Base-by-base conservation (phyloP, 73 alveolate genomes). In the Paramecium bursaria region DNA sequence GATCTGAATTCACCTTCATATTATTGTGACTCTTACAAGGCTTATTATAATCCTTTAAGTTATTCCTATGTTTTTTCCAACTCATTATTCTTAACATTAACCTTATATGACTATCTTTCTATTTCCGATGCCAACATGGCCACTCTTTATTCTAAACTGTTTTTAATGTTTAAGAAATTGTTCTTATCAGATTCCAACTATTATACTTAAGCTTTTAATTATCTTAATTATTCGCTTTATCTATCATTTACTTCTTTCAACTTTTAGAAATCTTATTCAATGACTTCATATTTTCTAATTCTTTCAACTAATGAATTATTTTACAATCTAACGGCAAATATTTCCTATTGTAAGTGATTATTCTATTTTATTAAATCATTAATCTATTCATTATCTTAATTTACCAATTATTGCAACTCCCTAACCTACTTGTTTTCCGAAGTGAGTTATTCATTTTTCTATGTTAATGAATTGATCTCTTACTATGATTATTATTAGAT, bases 1-100 rank as follows among this genome's bases (percentile, higher is more conserved):
- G 60, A 39, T 67, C 82, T 67, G 44, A 57, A 53, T 39, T 67
- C 82, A 15, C 82, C 82, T 42, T 67, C 82, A 35, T 39, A 67
- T 5, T 53, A 33, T 67, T 53, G 44, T 31, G 44, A 42, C 33
- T 67, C 19, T 21, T 53, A 21, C 33, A 67, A 53, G 14, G 44
- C 14, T 33, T 42, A 10, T 67, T 67, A 53, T 67, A 67, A 67
- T 31, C 82, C 26, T 39, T 31, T 7, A 67, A 25, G 33, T 39
- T 53, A 42, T 67, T 67, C 82, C 39, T 67, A 39, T 47, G 21
- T 21, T 25, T 31, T 67, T 25, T 67, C 53, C 19, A 67, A 39
- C 9, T 67, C 82, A 67, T 67, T 57, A 67, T 67, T 67, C 29
- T 67, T 67, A 14, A 57, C 44, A 21, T 67, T 67, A 1, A 67